Conservation (phyloP, 208 protist genomes). For the Leishmania major region DNA sequence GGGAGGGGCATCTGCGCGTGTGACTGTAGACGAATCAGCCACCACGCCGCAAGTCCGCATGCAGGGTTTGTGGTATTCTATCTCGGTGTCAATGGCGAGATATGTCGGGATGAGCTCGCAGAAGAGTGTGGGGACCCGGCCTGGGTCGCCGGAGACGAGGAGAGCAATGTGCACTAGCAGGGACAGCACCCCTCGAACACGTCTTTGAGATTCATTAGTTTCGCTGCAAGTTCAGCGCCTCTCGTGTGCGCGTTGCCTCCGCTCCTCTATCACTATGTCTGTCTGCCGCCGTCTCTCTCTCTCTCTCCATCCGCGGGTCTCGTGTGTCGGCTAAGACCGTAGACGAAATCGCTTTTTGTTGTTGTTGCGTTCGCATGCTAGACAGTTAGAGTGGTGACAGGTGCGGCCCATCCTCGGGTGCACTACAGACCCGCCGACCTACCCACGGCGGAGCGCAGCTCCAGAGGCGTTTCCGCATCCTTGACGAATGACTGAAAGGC, state of each 20-base stretch:
- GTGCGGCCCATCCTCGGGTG: neutral
- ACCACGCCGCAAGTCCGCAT: neutral
- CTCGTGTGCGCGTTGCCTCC: neutral
- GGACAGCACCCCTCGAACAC: neutral
- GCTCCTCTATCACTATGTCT: neutral
- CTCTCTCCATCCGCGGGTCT: neutral
- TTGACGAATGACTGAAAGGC: neutral
- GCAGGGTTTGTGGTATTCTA: neutral
- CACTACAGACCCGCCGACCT: neutral
- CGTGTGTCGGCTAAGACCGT: neutral
- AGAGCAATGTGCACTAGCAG: neutral
- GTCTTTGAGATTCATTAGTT: too few species aligned
- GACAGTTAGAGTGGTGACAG: neutral
- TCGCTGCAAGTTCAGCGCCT: neutral
- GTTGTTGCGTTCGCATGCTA: conserved; percentile 1
- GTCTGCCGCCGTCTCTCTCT: neutral
- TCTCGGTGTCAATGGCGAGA: neutral
- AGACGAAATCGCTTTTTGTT: conserved; percentile 4
- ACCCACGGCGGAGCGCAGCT: neutral
- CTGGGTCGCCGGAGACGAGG: neutral
- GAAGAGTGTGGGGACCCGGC: neutral
- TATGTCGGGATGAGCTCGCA: neutral
- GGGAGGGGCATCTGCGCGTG: neutral
- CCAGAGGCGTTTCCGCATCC: neutral
- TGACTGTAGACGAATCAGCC: neutral